Base-by-base conservation (phyloP, 2,329 filamentous ascomycete genomes). In the Fusarium chuoi region DNA sequence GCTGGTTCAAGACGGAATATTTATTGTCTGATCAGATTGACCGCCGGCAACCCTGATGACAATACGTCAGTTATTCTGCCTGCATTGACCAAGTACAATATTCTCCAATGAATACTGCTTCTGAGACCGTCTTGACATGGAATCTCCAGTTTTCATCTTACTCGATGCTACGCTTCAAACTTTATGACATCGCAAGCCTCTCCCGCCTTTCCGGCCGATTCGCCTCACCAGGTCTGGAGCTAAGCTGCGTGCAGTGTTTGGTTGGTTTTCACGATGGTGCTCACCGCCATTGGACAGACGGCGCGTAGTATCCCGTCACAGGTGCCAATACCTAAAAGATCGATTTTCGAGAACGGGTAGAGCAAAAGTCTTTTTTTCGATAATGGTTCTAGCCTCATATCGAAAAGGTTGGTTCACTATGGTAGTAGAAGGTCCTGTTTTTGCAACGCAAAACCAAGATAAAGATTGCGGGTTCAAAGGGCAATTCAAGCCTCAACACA, bases 371-470 rank as follows among this genome's bases (percentile, higher is more conserved):
- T 15, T 17, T 13, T 17, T 13, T 6, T 3, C 0, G 17, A 45
- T 45, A 4, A 7, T 26, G 28, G n/a, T 18, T 20, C 5, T 13
- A 26, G 24, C 11, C 17, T 24, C 5, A 5, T 9, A 24, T 24
- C 3, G 15, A 24, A 15, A n/a, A 20, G 11, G 5, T 6, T 20
- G 3, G 24, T 8, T 7, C 4, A 12, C 17, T 2, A 17, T n/a
- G 4, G 12, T 20, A 12, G 20, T 4, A 13, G 5, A 3, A 30
- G 6, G 9, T 11, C 13, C 20, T 11, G 9, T 22, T 14, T 10
- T 5, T 10, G 7, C 14, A 26, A 5, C 6, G 6, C 9, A 22
- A 5, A 22, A 9, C 11, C 12, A 15, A 2, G 4, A 7, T 2
- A 12, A 48, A 15, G 10, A 17, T 48, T 1, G 15, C 2, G 3